Base-by-base conservation (phyloP, 2,329 filamentous ascomycete genomes). In the Emydomyces testavorans region DNA sequence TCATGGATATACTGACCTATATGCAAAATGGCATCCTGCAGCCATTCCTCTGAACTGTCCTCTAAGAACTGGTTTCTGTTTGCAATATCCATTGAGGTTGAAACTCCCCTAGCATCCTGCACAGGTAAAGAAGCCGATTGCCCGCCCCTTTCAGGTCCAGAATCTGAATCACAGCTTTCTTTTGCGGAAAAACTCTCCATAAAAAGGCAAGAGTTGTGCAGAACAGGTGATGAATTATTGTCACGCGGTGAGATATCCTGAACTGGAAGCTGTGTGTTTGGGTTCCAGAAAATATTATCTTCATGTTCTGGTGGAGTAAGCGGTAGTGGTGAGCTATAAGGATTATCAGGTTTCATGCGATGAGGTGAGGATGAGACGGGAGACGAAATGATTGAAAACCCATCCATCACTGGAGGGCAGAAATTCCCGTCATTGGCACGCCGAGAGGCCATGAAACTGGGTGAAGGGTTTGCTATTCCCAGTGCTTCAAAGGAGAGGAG, bases 401-500 rank as follows among this genome's bases (percentile, higher is more conserved):
- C 29, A 20, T 37, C 39, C 15, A 29, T 29, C 32, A 23, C 38
- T 18, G 46, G 21, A 36, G 20, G 31, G 15, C 29, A 32, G n/a
- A 45, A 49, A 16, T 4, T 34, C 8, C 34, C 24, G 21, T 39
- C 26, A 26, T 45, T 49, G 16, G 40, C 11, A 6, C 29, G 18
- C 37, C 37, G 31, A 18, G 43, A 46, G 5, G 24, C 6, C 26
- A 35, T 47, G 28, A 47, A 34, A 6, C 26, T 18, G 15, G 29
- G 52, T 5, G 60, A 53, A 38, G 71, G 69, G 42, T 66, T 63
- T 45, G 68, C 67, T 50, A 75, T 75, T 28, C 72, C 72, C 42
- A 76, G 64, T 15, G 67, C 62, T 48, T 76, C 68, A 56, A 77
- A 76, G 1, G 73, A 73, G 4, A 74, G 74, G 13, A 78, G 66